Evolutionary conservation across 345 rosid species (phyloP).

Genomic region (Gossypium mustelinum): DNA sequence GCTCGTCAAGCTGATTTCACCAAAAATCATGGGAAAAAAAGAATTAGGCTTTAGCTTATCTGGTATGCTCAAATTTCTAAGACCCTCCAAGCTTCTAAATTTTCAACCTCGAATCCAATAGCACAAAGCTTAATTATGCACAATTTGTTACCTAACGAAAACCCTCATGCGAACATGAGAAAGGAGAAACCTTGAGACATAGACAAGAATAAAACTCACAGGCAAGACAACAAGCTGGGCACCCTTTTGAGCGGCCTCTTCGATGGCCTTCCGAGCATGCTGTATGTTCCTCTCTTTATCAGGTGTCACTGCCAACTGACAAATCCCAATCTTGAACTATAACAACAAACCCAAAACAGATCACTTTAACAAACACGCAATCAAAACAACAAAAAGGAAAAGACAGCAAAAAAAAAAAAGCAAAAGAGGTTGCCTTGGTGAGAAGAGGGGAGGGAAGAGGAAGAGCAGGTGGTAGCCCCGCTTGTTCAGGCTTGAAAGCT

Average conservation of each 20-base stretch:
- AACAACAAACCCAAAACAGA: constrained; percentile 10
- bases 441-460: constrained; percentile 69
- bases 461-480: constrained; percentile 73
- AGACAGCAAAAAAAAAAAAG: background rate
- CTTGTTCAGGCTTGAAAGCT: constrained; percentile 72
- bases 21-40: too few species aligned
- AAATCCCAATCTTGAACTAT: constrained; percentile 79
- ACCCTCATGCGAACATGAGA: background rate
- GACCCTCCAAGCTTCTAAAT: background rate
- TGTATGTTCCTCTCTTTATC: constrained; percentile 79
- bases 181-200: background rate
- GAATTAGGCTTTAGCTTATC: background rate
- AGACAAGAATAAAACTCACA: constrained; percentile 34
- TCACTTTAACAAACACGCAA: background rate
- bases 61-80: background rate
- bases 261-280: constrained; percentile 58
- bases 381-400: background rate
- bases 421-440: constrained; percentile 43
- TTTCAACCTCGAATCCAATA: background rate
- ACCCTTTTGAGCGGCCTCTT: constrained; percentile 70
- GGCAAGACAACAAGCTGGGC: constrained; percentile 82
- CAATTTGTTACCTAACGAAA: background rate
- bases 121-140: background rate
- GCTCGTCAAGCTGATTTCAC: background rate
- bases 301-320: constrained; percentile 69